A percentile compares a stretch with the other conserved stretches of the same genome.
These are phyloP conservation scores for Ricinus communis DNA, from an alignment of 345 rosid species.

Conservation along the genomic window DNA sequence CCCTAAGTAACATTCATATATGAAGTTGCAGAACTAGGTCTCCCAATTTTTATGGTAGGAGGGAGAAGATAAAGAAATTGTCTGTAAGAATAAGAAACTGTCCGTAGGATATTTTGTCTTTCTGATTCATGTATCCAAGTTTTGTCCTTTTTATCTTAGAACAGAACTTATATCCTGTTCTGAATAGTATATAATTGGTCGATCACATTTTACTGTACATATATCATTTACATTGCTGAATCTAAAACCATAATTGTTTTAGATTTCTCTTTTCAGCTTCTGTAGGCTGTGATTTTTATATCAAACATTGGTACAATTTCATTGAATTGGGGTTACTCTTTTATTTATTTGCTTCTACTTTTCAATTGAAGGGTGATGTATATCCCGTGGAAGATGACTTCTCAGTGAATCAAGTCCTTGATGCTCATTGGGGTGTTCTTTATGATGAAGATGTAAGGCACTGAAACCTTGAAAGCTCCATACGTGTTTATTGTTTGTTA, in stretches of 20 bases:
- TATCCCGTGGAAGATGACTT: constrained; percentile 78
- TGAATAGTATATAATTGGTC: neutral
- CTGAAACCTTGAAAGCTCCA: neutral
- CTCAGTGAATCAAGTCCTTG: constrained; percentile 58
- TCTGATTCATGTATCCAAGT: neutral
- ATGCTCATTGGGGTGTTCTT: constrained; percentile 94
- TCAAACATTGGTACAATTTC: constrained; percentile 9
- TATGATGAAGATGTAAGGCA: constrained; percentile 77
- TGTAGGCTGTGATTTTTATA: too few relatives aligned
- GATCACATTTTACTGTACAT: neutral
- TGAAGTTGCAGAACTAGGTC: neutral
- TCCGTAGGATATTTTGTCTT: constrained; percentile 4
- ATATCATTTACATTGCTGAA: neutral
- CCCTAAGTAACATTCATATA: neutral
- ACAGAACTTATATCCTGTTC: neutral
- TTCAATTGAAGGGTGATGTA: constrained; percentile 69
- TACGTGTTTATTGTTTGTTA: neutral
- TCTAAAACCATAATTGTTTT: neutral
- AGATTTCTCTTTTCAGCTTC: constrained; percentile 8
- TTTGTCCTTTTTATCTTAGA: neutral
- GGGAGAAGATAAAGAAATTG: too few relatives aligned
- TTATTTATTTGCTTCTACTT: constrained; percentile 4
- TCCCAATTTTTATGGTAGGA: neutral
- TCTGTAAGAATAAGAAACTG: too few relatives aligned
- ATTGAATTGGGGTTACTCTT: constrained; percentile 8